phyloP scores from a whole-genome alignment of 352 stramenopile genomes.

The Globisporangium yorkense region DNA sequence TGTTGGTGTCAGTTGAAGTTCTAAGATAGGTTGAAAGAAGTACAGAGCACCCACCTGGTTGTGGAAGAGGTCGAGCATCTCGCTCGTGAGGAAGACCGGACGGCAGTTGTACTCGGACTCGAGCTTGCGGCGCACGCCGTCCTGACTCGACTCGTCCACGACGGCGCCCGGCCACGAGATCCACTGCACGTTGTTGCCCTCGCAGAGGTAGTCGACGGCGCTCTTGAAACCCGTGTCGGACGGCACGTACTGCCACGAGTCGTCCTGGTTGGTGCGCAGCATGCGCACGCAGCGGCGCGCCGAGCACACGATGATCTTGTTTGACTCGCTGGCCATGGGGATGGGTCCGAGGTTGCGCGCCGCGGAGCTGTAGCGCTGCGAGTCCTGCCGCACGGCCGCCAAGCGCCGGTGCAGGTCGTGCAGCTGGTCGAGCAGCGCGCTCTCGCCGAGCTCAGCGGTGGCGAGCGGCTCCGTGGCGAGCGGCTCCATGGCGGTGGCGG shows the following conservation, averaged over 20 bases:
- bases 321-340: constrained; percentile 67
- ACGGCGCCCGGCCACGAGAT: constrained; percentile 84
- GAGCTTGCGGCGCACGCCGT: constrained; percentile 65
- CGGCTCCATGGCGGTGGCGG: not conserved
- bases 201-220: constrained; percentile 65
- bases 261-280: constrained; percentile 60
- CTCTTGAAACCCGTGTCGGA: constrained; percentile 63
- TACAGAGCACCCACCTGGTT: constrained; percentile 33
- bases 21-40: no score
- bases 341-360: constrained; percentile 57
- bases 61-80: constrained; percentile 83
- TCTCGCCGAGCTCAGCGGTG: constrained; percentile 50
- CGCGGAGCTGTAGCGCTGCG: constrained; percentile 58
- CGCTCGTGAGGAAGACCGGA: constrained; percentile 75
- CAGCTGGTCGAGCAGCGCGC: constrained; percentile 68
- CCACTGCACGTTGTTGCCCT: constrained; percentile 86
- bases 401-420: constrained; percentile 68
- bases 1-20: no score
- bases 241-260: constrained; percentile 69
- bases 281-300: constrained; percentile 70
- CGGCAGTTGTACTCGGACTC: constrained; percentile 81
- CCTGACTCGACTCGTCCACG: constrained; percentile 75
- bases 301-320: constrained; percentile 79
- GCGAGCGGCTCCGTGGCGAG: constrained; percentile 1
- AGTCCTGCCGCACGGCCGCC: constrained; percentile 68